Evolutionary conservation across 1,139 yeast genomes (phyloP).

Genomic region (Taphrina pruni): DNA sequence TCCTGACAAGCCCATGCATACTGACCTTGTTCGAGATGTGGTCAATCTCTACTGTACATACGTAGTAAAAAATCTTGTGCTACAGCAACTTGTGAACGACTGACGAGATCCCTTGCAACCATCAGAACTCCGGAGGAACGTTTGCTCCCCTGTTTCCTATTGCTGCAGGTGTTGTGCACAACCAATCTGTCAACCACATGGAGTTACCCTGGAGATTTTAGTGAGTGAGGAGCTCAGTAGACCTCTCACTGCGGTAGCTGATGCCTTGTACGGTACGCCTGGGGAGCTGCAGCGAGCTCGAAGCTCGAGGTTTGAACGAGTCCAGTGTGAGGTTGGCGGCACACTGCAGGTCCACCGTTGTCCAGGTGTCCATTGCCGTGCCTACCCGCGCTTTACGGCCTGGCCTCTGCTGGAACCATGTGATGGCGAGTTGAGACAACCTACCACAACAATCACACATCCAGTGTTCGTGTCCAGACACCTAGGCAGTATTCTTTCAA

Average conservation of each 20-base stretch:
- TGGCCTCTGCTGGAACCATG: neutral
- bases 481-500: neutral
- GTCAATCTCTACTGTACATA: constrained; percentile 4
- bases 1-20: neutral
- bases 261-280: too few relatives aligned
- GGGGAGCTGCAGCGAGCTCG: too few relatives aligned
- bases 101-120: neutral
- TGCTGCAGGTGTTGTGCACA: too few relatives aligned
- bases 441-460: neutral
- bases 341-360: neutral
- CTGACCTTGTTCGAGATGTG: neutral
- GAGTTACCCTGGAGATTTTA: too few relatives aligned
- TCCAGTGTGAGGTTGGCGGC: too few relatives aligned
- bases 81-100: neutral
- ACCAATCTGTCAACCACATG: too few relatives aligned
- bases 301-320: too few relatives aligned
- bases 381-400: neutral
- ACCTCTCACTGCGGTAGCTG: too few relatives aligned
- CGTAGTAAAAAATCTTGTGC: neutral
- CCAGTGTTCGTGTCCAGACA: neutral
- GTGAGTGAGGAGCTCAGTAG: too few relatives aligned
- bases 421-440: neutral
- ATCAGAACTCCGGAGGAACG: too few relatives aligned
- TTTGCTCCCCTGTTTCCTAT: too few relatives aligned
- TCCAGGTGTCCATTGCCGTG: neutral